Conservation (phyloP, 108 stramenopile species). For the Cyclotella distinguenda region DNA sequence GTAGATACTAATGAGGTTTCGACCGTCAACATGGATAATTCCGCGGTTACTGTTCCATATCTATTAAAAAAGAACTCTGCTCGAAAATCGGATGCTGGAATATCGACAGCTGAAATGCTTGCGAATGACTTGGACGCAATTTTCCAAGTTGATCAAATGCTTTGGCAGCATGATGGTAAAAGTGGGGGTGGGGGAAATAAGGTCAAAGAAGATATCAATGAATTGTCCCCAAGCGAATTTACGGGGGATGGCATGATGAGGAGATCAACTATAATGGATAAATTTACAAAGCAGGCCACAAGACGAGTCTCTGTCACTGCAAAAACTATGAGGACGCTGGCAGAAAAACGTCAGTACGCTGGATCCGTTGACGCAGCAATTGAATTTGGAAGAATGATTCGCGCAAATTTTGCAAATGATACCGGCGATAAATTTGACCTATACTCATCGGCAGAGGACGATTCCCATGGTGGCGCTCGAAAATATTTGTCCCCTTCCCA, state of each 20-base stretch:
- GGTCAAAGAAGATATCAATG: slow-evolving; percentile 49
- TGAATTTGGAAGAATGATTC: slow-evolving; percentile 31
- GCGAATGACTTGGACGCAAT: slow-evolving; percentile 77
- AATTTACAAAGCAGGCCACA: slow-evolving; percentile 4
- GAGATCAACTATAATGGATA: slow-evolving; percentile 8
- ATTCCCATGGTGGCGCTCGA: slow-evolving; percentile 4
- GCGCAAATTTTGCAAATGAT: slow-evolving; percentile 8
- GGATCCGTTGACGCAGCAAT: slow-evolving; percentile 38
- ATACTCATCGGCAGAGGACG: slow-evolving; percentile 1
- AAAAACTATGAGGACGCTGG: slow-evolving; percentile 16
- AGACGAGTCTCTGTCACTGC: background rate
- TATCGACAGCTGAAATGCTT: slow-evolving; percentile 59
- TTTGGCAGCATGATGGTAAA: slow-evolving; percentile 51
- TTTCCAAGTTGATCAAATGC: slow-evolving; percentile 72
- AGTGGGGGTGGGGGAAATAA: slow-evolving; percentile 56
- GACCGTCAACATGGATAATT: slow-evolving; percentile 61
- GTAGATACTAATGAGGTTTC: slow-evolving; percentile 70
- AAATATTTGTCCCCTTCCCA: slow-evolving; percentile 29
- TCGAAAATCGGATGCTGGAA: slow-evolving; percentile 4
- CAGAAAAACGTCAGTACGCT: slow-evolving; percentile 30
- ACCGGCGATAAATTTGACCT: slow-evolving; percentile 7
- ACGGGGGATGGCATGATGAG: slow-evolving; percentile 4
- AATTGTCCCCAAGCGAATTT: slow-evolving; percentile 35
- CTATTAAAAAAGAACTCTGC: slow-evolving; percentile 23
- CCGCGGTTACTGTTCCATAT: slow-evolving; percentile 38